phyloP scores from a whole-genome alignment of 768 basidiomycete genomes.

The Pleurotus pulmonarius region DNA sequence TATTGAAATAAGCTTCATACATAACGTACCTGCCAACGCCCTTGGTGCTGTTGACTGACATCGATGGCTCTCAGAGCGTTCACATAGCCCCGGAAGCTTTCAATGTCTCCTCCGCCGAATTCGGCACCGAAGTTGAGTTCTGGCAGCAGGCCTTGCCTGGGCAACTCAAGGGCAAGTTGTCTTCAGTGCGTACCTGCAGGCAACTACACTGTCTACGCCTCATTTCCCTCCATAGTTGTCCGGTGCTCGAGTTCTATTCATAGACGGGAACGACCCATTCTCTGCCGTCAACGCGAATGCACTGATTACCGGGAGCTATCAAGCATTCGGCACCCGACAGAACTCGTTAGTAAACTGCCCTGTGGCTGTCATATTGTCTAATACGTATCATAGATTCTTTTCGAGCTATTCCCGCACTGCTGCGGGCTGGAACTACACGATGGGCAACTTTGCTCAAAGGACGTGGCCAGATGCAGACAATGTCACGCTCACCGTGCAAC shows the following conservation, averaged over 20 bases:
- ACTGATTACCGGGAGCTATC: constrained; percentile 47
- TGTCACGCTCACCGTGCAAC: constrained; percentile 44
- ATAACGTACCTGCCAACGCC: constrained; percentile 48
- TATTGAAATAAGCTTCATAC: constrained; percentile 29
- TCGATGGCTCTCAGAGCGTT: constrained; percentile 40
- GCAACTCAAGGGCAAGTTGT: constrained; percentile 40
- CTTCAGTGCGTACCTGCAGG: constrained; percentile 26
- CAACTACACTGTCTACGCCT: no score
- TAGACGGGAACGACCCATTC: constrained; percentile 34
- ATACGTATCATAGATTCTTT: constrained; percentile 32
- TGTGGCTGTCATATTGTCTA: not conserved
- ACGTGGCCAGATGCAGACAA: constrained; percentile 47
- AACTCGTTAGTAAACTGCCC: constrained; percentile 32
- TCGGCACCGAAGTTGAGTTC: constrained; percentile 45
- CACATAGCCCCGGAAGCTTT: constrained; percentile 56
- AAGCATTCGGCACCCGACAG: constrained; percentile 47
- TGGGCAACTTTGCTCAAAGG: constrained; percentile 55
- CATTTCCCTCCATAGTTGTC: not conserved
- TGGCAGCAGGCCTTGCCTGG: constrained; percentile 53
- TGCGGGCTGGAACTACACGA: constrained; percentile 32
- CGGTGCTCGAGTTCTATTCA: not conserved
- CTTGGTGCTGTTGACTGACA: constrained; percentile 41
- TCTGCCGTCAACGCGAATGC: constrained; percentile 52
- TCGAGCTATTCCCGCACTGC: constrained; percentile 36
- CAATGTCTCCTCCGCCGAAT: constrained; percentile 43